These are phyloP conservation scores for Epichloe bromicola DNA, from an alignment of 2,329 filamentous ascomycete genomes.

Conservation along the genomic window DNA sequence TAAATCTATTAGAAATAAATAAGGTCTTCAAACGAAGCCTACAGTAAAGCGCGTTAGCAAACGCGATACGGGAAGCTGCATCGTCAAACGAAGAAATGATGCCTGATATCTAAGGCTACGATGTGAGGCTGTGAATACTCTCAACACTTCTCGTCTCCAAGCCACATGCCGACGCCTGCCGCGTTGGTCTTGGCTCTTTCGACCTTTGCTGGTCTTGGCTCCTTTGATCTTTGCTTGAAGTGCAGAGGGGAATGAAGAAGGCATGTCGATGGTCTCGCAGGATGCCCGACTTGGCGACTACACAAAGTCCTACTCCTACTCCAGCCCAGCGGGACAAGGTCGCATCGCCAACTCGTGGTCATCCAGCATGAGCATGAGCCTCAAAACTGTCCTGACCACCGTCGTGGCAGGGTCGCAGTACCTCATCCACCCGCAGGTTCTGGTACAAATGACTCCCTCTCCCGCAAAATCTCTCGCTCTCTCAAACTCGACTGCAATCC, in stretches of 20 bases:
- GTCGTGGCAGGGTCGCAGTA: constrained; percentile 25
- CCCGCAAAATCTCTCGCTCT: neutral
- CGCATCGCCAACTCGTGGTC: neutral
- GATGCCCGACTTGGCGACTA: neutral
- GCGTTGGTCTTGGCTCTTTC: neutral
- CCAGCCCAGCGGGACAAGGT: neutral
- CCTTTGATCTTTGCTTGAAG: too few species aligned
- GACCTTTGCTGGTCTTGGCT: neutral
- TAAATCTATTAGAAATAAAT: too few species aligned
- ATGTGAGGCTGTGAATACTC: too few species aligned
- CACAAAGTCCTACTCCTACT: neutral
- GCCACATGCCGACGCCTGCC: neutral
- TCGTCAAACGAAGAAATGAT: too few species aligned
- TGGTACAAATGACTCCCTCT: constrained; percentile 13
- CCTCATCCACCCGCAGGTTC: constrained; percentile 25
- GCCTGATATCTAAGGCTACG: too few species aligned
- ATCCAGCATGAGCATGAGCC: neutral
- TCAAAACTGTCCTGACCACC: constrained; percentile 21
- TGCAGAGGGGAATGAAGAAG: neutral
- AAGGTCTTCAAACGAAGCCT: too few species aligned
- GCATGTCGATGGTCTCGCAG: constrained; percentile 1
- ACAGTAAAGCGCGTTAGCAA: too few species aligned
- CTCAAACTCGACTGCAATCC: neutral
- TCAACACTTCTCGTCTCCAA: neutral
- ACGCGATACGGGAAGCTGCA: too few species aligned